phyloP scores from a whole-genome alignment of 2,329 filamentous ascomycete genomes.

The Phaeosphaeriaceae sp. region DNA sequence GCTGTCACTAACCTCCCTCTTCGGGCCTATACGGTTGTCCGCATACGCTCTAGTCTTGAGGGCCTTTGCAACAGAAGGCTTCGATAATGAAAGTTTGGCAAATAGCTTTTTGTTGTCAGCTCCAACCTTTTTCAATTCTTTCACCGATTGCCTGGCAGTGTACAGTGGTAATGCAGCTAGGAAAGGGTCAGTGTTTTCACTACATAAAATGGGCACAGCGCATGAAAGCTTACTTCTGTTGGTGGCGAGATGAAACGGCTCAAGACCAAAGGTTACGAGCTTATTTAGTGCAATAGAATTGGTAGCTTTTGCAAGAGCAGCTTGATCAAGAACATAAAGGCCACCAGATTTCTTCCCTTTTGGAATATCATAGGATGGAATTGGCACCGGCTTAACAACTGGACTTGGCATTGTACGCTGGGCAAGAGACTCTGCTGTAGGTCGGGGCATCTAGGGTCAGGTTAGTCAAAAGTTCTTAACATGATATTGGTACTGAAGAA shows the following conservation, averaged over 20 bases:
- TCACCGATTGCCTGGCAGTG: conserved; percentile 52
- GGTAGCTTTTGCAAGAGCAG: conserved; percentile 51
- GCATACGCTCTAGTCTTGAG: conserved; percentile 21
- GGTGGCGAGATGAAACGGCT: conserved; percentile 50
- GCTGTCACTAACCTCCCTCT: conserved; percentile 50
- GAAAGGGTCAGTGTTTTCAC: conserved; percentile 24
- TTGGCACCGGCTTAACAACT: conserved; percentile 29
- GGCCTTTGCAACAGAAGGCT: conserved; percentile 25
- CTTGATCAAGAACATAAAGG: conserved; percentile 51
- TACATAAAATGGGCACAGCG: neutral
- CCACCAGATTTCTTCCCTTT: conserved; percentile 46
- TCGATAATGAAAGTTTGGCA: conserved; percentile 36
- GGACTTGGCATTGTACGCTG: conserved; percentile 23
- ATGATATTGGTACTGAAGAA: neutral
- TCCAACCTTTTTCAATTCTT: conserved; percentile 53
- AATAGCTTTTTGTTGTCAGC: conserved; percentile 50
- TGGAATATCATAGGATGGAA: conserved; percentile 42
- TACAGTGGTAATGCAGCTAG: conserved; percentile 52
- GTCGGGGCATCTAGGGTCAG: conserved; percentile 31
- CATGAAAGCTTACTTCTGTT: conserved; percentile 51
- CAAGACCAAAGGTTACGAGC: conserved; percentile 52
- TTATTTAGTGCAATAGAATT: conserved; percentile 53
- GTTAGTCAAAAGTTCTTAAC: conserved; percentile 16
- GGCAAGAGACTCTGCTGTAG: conserved; percentile 33
- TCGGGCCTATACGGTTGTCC: conserved; percentile 19